Base-by-base conservation (phyloP, 805 yeast species). In the Saccharomycopsis sp. region DNA sequence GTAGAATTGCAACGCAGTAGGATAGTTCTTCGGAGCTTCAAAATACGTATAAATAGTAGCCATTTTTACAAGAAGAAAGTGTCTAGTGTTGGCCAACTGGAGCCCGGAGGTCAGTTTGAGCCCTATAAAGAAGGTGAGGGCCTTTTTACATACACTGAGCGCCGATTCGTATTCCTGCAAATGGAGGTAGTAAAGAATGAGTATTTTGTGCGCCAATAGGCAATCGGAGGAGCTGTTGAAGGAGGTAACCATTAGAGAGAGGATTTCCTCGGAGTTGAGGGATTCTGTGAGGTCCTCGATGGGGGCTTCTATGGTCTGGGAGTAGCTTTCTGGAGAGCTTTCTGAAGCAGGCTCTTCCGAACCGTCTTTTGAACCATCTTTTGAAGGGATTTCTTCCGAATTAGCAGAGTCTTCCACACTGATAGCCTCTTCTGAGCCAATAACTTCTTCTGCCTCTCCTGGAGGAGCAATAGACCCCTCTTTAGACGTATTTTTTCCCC, bases 21-120 rank as follows among this genome's bases (percentile, higher is more conserved):
- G 76, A 66, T 82, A 89, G 70, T 93, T 88, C 70, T 90, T 90
- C 9, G 98, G 99, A 0, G 97, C 87, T 69, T 93, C 97, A 66
- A 85, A 80, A 67, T 89, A 86, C 0, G 96, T 88, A 67, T 91
- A 89, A 1, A 87, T 78, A 0, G 84, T 80, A 0, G 94, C 98
- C 57, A 89, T 75, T 23, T 81, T 76, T 42, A 90, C 78, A 7
- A 86, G 75, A 22, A 89, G 72, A 55, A 84, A 87, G 55, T 77
- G 77, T 63, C 77, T 81, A 1, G 91, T 76, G 62, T 82, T 72
- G 0, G 69, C 68, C 47, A 89, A 73, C 8, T 70, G 67, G 5
- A 78, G 72, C 0, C 85, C 84, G 2, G 81, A 72, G 7, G 72
- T 69, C 54, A 78, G 69, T 19, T 77, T 76, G 3, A 77, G 64